These are phyloP conservation scores for Stagonosporopsis rhizophila DNA, from an alignment of 2,329 filamentous ascomycete species.

Conservation along the genomic window DNA sequence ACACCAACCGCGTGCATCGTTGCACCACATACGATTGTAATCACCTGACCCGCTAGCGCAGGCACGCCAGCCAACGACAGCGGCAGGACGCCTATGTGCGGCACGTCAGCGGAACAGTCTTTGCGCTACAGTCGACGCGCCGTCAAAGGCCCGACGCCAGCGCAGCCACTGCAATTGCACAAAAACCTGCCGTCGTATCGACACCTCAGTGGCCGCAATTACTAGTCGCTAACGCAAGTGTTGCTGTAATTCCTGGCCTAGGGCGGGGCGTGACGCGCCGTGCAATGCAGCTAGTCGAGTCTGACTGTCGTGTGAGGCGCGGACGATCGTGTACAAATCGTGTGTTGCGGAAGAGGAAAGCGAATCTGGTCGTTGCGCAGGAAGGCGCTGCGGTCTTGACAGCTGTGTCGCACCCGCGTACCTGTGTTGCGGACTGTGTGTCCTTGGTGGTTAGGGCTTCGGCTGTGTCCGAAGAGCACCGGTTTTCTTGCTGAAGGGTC, in stretches of 20 bases:
- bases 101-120: slow-evolving; percentile 15
- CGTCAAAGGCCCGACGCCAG: slow-evolving; percentile 16
- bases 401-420: slow-evolving; percentile 12
- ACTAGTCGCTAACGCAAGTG: slow-evolving; percentile 10
- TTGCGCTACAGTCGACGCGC: slow-evolving; percentile 18
- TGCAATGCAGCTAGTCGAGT: slow-evolving; percentile 11
- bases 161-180: slow-evolving; percentile 5
- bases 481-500: slow-evolving; percentile 8
- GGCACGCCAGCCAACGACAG: slow-evolving; percentile 19
- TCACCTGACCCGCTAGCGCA: slow-evolving; percentile 22
- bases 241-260: background rate
- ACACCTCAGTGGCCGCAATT: slow-evolving; percentile 11
- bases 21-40: slow-evolving; percentile 17
- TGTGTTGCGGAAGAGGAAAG: slow-evolving; percentile 13
- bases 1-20: slow-evolving; percentile 13
- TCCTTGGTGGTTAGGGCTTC: background rate
- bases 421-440: slow-evolving; percentile 4
- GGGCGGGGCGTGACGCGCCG: background rate
- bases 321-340: slow-evolving; percentile 12
- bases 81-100: slow-evolving; percentile 14
- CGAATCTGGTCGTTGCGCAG: slow-evolving; percentile 4
- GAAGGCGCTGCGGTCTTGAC: background rate
- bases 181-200: slow-evolving; percentile 1
- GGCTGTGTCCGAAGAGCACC: slow-evolving; percentile 1
- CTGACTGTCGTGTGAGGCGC: background rate